Evolutionary conservation across 2,329 filamentous ascomycete species (phyloP).

Genomic region (Xylaria sp.): DNA sequence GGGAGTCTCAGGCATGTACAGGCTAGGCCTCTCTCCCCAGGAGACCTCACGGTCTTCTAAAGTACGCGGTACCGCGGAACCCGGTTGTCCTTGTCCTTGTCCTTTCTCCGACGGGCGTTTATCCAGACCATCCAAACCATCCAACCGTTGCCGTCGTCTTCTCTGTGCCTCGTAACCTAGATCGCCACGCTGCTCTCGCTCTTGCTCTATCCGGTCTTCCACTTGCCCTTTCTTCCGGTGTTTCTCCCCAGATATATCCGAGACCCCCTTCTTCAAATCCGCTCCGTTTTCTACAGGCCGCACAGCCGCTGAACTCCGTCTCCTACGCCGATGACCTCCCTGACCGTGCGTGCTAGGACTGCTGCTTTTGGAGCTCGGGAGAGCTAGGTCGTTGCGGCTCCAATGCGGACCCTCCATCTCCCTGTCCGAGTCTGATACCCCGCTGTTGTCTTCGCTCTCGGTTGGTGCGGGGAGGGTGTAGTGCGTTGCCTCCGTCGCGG

Average conservation of each 20-base stretch:
- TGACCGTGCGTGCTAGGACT: background rate
- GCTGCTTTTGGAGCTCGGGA: constrained; percentile 17
- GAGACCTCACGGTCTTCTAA: background rate
- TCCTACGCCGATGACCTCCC: background rate
- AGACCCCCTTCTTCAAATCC: background rate
- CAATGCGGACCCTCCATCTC: background rate
- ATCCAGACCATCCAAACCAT: background rate
- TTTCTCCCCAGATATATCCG: background rate
- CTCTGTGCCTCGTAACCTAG: background rate
- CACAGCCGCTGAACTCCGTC: background rate
- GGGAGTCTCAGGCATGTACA: constrained; percentile 6
- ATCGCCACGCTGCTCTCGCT: background rate
- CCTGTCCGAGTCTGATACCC: background rate
- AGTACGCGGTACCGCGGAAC: background rate
- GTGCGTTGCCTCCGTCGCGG: background rate
- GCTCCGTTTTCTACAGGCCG: background rate
- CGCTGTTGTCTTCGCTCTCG: constrained; percentile 16
- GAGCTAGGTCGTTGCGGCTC: constrained; percentile 5
- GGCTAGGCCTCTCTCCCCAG: background rate
- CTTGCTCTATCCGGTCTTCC: background rate
- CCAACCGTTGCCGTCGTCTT: background rate
- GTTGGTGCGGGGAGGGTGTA: background rate
- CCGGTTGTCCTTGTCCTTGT: background rate
- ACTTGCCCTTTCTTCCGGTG: too few species aligned
- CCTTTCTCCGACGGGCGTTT: background rate